Percentiles rank a stretch among this genome's conserved stretches.
phyloP scores from a whole-genome alignment of 495 filamentous ascomycete genomes.

The Usnea hakonensis region DNA sequence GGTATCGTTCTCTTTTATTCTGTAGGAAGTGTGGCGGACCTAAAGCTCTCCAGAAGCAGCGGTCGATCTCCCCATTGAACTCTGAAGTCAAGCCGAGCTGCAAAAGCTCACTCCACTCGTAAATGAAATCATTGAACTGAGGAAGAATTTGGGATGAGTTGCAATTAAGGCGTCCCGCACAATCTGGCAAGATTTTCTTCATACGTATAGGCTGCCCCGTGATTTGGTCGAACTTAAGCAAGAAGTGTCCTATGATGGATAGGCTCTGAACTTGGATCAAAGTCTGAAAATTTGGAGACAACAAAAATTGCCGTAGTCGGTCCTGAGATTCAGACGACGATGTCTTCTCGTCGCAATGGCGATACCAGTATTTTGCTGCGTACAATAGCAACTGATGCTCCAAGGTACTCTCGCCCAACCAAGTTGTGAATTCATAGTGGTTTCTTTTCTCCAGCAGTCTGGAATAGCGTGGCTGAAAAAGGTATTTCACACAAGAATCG shows the following conservation, averaged over 20 bases:
- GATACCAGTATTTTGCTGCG: neutral
- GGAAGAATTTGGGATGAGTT: neutral
- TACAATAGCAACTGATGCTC: neutral
- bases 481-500: neutral
- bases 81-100: neutral
- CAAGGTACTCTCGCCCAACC: neutral
- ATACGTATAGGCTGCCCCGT: neutral
- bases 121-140: neutral
- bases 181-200: neutral
- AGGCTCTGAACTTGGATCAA: neutral
- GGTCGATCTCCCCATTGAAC: neutral
- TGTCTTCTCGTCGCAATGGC: neutral
- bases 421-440: neutral
- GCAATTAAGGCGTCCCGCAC: neutral
- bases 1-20: neutral
- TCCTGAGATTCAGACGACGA: neutral
- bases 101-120: neutral
- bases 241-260: neutral
- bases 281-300: neutral
- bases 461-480: neutral
- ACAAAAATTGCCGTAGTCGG: neutral
- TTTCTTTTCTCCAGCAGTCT: neutral
- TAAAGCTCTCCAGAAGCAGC: neutral
- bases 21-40: neutral
- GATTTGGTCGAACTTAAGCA: neutral